Percentiles rank a stretch among this genome's conserved stretches.
These are phyloP conservation scores for Chalaropsis thielavioides DNA, from an alignment of 2,329 filamentous ascomycete genomes.

Conservation along the genomic window DNA sequence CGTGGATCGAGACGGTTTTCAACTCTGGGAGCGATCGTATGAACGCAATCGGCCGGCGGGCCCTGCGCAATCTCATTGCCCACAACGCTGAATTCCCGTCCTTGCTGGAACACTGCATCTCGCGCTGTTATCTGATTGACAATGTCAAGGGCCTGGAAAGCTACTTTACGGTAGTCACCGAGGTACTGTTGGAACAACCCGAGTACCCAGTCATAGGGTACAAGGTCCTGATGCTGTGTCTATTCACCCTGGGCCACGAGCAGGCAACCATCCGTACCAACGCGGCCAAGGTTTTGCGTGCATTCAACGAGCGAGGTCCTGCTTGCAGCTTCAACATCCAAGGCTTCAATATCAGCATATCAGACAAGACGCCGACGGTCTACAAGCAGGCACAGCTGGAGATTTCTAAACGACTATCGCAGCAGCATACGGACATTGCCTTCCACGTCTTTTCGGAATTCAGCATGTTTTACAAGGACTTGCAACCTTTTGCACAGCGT, in stretches of 20 bases:
- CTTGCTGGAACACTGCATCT: conserved; percentile 76
- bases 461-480: conserved; percentile 77
- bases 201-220: conserved; percentile 77
- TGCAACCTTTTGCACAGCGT: conserved; percentile 68
- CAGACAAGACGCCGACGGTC: conserved; percentile 94
- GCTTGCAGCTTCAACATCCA: conserved; percentile 73
- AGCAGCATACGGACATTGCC: conserved; percentile 75
- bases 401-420: conserved; percentile 78
- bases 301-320: conserved; percentile 65
- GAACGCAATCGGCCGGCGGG: conserved; percentile 76
- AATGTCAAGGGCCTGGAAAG: conserved; percentile 75
- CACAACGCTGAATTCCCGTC: conserved; percentile 81
- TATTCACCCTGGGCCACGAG: conserved; percentile 88
- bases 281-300: conserved; percentile 65
- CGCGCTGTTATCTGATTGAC: conserved; percentile 76
- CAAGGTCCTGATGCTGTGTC: conserved; percentile 73
- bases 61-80: conserved; percentile 75
- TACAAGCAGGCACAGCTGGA: conserved; percentile 97
- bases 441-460: conserved; percentile 96
- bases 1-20: conserved; percentile 93
- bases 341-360: conserved; percentile 96
- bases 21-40: conserved; percentile 81
- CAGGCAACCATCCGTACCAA: conserved; percentile 80
- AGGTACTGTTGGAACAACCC: conserved; percentile 71
- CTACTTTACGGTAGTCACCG: conserved; percentile 84